phyloP scores from a whole-genome alignment of 306 rosid genomes.

The Adenanthera pavonina region DNA sequence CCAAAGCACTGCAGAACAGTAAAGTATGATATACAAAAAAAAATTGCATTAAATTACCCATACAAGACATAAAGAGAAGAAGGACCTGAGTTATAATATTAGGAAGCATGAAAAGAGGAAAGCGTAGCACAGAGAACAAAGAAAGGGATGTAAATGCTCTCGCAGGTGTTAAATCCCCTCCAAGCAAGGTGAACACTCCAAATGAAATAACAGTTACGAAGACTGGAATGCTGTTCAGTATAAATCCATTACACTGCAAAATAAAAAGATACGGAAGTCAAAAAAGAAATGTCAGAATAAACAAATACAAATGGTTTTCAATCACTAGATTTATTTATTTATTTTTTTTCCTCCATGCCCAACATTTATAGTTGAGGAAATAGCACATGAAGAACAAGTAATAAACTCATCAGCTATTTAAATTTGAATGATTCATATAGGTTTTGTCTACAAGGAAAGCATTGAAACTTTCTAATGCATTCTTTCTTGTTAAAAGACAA shows the following conservation, averaged over 20 bases:
- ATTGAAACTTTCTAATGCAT: not conserved
- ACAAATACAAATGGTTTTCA: slow-evolving; percentile 20
- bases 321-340: not conserved
- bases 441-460: slow-evolving; percentile 20
- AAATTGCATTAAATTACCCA: not conserved
- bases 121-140: slow-evolving; percentile 93
- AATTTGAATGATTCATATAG: slow-evolving; percentile 17
- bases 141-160: slow-evolving; percentile 97
- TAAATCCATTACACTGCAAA: slow-evolving; percentile 81
- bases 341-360: not conserved
- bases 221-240: slow-evolving; percentile 92
- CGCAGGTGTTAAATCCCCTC: slow-evolving; percentile 92
- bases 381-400: slow-evolving; percentile 5
- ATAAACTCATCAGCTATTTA: slow-evolving; percentile 25
- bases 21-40: not conserved
- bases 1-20: not conserved
- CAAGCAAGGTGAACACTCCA: slow-evolving; percentile 92
- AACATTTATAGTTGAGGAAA: slow-evolving; percentile 21
- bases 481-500: not conserved
- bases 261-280: slow-evolving; percentile 34
- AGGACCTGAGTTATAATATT: slow-evolving; percentile 93
- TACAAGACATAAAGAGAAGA: slow-evolving; percentile 7
- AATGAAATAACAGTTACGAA: slow-evolving; percentile 92
- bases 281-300: slow-evolving; percentile 22
- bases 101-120: slow-evolving; percentile 98